phyloP scores from a whole-genome alignment of 1,139 yeast genomes.

The Ashbya aceris region DNA sequence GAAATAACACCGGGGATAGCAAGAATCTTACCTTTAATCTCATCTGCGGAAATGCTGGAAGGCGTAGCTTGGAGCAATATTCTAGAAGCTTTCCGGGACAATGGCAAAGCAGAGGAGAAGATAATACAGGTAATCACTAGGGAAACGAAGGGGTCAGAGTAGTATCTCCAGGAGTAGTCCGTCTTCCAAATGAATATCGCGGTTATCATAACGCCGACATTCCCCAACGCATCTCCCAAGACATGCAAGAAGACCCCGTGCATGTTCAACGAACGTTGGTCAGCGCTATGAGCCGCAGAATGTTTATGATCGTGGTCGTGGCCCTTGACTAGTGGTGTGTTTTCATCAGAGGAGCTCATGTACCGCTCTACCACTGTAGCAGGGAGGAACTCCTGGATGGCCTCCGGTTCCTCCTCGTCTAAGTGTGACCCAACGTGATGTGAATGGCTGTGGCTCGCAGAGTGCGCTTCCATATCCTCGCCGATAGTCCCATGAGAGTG shows the following conservation, averaged over 20 bases:
- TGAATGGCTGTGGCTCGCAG: conserved; percentile 11
- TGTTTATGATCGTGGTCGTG: conserved; percentile 21
- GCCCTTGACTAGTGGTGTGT: conserved; percentile 30
- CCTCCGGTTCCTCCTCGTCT: conserved; percentile 12
- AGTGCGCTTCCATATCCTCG: conserved; percentile 16
- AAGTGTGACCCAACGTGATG: conserved; percentile 12
- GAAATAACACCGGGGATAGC: conserved; percentile 66
- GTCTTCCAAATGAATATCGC: conserved; percentile 94
- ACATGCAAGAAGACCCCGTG: conserved; percentile 95
- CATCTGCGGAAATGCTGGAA: conserved; percentile 63
- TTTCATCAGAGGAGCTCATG: conserved; percentile 19
- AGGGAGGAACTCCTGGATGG: conserved; percentile 24
- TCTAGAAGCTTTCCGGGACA: conserved; percentile 78
- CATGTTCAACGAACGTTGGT: conserved; percentile 74
- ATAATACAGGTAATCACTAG: conserved; percentile 79
- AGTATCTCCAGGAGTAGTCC: conserved; percentile 76
- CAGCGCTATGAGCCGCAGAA: conserved; percentile 20
- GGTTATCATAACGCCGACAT: conserved; percentile 82
- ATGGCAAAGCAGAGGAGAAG: conserved; percentile 83
- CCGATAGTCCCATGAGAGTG: conserved; percentile 41
- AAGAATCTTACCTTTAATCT: conserved; percentile 58
- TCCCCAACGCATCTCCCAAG: conserved; percentile 92
- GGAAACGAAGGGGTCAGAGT: conserved; percentile 80
- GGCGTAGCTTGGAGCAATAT: conserved; percentile 93
- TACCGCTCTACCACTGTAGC: conserved; percentile 21